These are phyloP conservation scores for Metschnikowia kofuensis DNA, from an alignment of 805 yeast species.

Conservation along the genomic window DNA sequence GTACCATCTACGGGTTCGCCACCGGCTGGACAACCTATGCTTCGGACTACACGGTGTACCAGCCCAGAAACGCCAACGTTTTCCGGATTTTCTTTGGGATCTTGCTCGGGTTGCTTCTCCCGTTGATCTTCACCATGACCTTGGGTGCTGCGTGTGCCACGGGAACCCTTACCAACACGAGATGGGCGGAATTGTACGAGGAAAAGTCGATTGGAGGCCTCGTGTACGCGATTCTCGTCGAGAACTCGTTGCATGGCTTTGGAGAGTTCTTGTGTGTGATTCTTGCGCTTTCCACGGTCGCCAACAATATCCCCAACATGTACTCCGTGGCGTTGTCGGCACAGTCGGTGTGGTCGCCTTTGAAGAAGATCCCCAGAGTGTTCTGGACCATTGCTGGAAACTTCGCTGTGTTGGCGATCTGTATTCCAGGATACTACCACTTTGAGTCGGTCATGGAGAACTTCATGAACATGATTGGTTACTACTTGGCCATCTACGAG, in stretches of 20 bases:
- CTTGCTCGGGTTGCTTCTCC: conserved; percentile 59
- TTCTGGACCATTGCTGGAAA: conserved; percentile 79
- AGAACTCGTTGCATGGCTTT: conserved; percentile 79
- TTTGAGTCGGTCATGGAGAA: conserved; percentile 72
- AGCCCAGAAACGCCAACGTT: conserved; percentile 62
- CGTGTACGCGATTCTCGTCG: conserved; percentile 72
- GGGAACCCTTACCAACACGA: conserved; percentile 47
- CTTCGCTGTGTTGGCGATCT: conserved; percentile 73
- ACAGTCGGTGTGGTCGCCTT: conserved; percentile 77
- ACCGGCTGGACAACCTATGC: conserved; percentile 95
- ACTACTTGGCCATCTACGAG: conserved; percentile 84
- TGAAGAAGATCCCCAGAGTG: conserved; percentile 75
- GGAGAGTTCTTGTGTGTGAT: conserved; percentile 88
- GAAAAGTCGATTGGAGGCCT: conserved; percentile 74
- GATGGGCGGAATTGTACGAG: conserved; percentile 50
- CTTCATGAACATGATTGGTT: conserved; percentile 89
- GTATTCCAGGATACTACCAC: conserved; percentile 82
- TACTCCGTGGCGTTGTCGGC: conserved; percentile 86
- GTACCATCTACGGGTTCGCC: conserved; percentile 81
- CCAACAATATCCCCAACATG: conserved; percentile 92
- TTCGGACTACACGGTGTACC: conserved; percentile 87
- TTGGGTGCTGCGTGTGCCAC: conserved; percentile 86
- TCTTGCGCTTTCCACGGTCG: conserved; percentile 79
- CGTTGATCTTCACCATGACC: conserved; percentile 68
- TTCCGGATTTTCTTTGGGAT: conserved; percentile 62